A percentile compares a stretch with the other conserved stretches of the same genome.
Conservation (phyloP, 176 grass and related monocot species). For the Zea luxurians region DNA sequence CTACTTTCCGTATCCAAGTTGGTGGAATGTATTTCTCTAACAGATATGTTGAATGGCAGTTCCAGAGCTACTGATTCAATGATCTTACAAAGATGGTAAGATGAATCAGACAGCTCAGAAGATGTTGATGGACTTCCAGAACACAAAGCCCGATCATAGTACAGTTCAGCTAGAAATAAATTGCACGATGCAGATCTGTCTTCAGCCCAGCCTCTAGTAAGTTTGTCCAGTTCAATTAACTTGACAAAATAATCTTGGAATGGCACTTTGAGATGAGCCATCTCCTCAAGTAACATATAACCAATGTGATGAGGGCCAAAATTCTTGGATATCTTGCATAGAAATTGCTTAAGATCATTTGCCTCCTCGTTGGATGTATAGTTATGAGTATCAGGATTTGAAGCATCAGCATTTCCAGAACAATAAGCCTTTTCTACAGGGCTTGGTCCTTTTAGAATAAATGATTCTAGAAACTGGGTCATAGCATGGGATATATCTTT, state of each 20-base stretch:
- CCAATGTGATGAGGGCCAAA: slow-evolving; percentile 64
- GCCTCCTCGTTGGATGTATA: slow-evolving; percentile 63
- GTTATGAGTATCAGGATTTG: slow-evolving; percentile 42
- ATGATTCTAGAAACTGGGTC: slow-evolving; percentile 77
- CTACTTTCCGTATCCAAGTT: slow-evolving; percentile 32
- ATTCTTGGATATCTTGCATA: slow-evolving; percentile 61
- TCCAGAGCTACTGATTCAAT: slow-evolving; percentile 68
- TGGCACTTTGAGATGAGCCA: slow-evolving; percentile 63
- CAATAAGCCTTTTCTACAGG: slow-evolving; percentile 48
- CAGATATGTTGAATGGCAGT: slow-evolving; percentile 45
- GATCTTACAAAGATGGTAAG: slow-evolving; percentile 89
- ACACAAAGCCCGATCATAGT: slow-evolving; percentile 74
- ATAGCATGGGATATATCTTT: slow-evolving; percentile 80
- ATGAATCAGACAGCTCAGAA: slow-evolving; percentile 65
- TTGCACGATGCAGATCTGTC: slow-evolving; percentile 62
- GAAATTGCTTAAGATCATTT: slow-evolving; percentile 69
- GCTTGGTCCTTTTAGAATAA: slow-evolving; percentile 57
- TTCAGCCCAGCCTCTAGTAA: slow-evolving; percentile 78
- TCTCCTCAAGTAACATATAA: slow-evolving; percentile 79
- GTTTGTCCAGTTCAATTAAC: slow-evolving; percentile 72
- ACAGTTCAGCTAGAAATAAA: slow-evolving; percentile 96
- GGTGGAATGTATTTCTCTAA: slow-evolving; percentile 33
- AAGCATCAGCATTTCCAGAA: slow-evolving; percentile 51
- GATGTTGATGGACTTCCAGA: slow-evolving; percentile 59
- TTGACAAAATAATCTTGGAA: slow-evolving; percentile 79